Conservation (phyloP, 345 rosid genomes). For the Lepidium aucheri region DNA sequence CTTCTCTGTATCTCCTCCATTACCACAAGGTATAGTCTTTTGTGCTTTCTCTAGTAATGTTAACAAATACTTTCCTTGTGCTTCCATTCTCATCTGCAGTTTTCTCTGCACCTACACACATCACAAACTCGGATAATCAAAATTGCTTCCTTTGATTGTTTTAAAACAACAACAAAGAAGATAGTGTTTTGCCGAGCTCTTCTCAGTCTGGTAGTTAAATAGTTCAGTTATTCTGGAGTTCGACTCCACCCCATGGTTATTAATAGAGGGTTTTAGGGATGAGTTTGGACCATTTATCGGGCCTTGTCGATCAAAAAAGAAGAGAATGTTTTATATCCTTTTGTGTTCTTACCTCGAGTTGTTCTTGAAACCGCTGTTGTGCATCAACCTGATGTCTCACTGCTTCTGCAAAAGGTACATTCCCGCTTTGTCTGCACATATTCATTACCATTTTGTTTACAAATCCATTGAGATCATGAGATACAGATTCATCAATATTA, state of each 20-base stretch:
- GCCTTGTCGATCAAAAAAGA: too few species aligned
- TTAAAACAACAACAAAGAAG: background rate
- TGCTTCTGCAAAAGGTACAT: constrained; percentile 41
- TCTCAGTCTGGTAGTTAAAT: too few species aligned
- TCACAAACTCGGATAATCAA: background rate
- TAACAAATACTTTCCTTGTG: constrained; percentile 76
- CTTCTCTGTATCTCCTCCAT: constrained; percentile 23
- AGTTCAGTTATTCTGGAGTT: too few species aligned
- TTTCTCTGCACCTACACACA: constrained; percentile 53
- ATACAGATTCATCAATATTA: background rate
- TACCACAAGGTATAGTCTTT: constrained; percentile 34
- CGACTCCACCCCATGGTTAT: too few species aligned
- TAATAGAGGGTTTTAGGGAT: too few species aligned
- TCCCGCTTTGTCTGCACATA: constrained; percentile 25
- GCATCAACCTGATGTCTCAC: constrained; percentile 48
- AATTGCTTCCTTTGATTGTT: background rate
- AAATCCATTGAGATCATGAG: background rate
- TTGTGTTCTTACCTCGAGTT: constrained; percentile 49
- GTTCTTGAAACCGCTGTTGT: constrained; percentile 50
- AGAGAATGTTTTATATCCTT: background rate
- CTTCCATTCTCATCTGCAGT: constrained; percentile 81
- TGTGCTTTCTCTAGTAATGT: constrained; percentile 72
- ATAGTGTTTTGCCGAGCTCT: too few species aligned
- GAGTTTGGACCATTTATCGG: too few species aligned
- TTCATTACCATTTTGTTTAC: background rate